Evolutionary conservation across 345 rosid genomes (phyloP).

Genomic region (Psidium friedrichsthalianum): DNA sequence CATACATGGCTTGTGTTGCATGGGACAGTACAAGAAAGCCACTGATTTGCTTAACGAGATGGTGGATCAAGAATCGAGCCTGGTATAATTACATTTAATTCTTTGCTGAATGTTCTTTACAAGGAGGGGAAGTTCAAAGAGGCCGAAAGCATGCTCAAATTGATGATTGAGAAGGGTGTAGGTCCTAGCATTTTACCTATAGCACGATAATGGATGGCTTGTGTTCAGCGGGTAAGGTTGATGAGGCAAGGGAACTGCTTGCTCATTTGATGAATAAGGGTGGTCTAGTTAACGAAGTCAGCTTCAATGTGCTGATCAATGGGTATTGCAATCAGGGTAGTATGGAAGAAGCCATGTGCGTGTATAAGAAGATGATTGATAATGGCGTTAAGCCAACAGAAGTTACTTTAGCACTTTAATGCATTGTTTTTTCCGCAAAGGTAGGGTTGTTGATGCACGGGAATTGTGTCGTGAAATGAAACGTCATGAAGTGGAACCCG

Average conservation of each 20-base stretch:
- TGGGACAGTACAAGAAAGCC: constrained; percentile 7
- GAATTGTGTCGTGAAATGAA: constrained; percentile 12
- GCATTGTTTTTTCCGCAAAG: constrained; percentile 5
- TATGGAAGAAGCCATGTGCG: constrained; percentile 6
- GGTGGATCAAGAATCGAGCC: constrained; percentile 10
- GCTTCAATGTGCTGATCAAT: constrained; percentile 11
- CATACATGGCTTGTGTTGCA: constrained; percentile 11
- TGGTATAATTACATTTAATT: constrained; percentile 3
- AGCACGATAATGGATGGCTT: constrained; percentile 11
- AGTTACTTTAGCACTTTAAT: constrained; percentile 7
- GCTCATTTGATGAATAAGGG: constrained; percentile 3
- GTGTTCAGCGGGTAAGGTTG: constrained; percentile 4
- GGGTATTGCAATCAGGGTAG: constrained; percentile 4
- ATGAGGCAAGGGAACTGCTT: constrained; percentile 5
- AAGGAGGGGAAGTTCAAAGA: constrained; percentile 9
- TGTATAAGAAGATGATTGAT: not conserved
- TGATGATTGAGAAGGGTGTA: constrained; percentile 8
- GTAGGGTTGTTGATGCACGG: constrained; percentile 10
- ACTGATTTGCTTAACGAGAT: constrained; percentile 10
- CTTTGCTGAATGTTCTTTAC: constrained; percentile 5
- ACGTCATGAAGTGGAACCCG: not conserved
- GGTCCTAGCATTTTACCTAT: not conserved
- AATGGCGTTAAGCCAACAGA: constrained; percentile 9
- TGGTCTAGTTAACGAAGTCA: not conserved
- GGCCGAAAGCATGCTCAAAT: constrained; percentile 2